phyloP scores from a whole-genome alignment of 129 eudicot species.

The Centella asiatica region DNA sequence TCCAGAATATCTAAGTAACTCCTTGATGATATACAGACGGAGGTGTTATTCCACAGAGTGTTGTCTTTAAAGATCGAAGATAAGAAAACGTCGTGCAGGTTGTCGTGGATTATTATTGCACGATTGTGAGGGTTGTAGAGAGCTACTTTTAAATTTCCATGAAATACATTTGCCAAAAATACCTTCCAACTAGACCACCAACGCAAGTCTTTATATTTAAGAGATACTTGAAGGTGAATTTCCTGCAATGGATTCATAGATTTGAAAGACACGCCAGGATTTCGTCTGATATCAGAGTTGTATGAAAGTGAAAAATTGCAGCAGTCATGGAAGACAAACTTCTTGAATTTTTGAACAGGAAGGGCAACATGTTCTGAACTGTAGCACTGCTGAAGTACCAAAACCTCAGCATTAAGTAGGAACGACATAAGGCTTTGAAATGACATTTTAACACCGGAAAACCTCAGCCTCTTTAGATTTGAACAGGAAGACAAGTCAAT shows the following conservation, averaged over 20 bases:
- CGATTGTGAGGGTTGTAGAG: not conserved
- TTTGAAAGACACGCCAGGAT: not conserved
- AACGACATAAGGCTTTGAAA: not conserved
- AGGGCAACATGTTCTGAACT: not conserved
- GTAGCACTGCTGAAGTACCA: not conserved
- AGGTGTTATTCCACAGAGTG: not conserved
- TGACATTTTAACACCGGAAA: not conserved
- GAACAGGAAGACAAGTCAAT: not conserved
- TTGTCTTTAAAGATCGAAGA: not conserved
- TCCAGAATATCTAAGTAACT: not conserved
- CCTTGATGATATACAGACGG: not conserved
- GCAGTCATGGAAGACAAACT: not conserved
- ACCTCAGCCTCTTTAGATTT: not conserved
- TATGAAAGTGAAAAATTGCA: not conserved
- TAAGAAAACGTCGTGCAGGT: not conserved
- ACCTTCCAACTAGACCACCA: not conserved
- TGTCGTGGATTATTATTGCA: not conserved
- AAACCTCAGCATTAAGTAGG: not conserved
- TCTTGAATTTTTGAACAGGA: not conserved
- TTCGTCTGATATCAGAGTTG: too few relatives aligned
- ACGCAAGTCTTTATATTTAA: not conserved
- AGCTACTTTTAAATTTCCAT: not conserved
- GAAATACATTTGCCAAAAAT: not conserved
- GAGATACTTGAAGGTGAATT: not conserved
- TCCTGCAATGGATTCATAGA: not conserved